These are phyloP conservation scores for Heliamphora pulchella DNA, from an alignment of 179 eudicot genomes.

Conservation along the genomic window DNA sequence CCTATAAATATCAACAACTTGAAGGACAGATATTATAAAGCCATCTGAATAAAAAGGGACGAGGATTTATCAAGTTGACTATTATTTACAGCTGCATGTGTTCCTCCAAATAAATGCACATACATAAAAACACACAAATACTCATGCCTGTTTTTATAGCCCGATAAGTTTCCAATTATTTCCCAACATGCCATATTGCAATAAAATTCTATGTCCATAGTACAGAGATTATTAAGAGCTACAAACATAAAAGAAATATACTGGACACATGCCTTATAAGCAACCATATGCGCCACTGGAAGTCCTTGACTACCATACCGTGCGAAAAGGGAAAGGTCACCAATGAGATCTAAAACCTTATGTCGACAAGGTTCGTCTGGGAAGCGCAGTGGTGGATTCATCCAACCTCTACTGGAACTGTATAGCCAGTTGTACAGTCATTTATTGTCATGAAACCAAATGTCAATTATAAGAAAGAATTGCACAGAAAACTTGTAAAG, in stretches of 20 bases:
- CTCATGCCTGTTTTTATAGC: background rate
- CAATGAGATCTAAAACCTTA: conserved; percentile 88
- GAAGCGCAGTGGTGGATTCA: conserved; percentile 67
- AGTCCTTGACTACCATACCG: conserved; percentile 82
- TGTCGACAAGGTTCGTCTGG: conserved; percentile 86
- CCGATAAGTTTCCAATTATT: background rate
- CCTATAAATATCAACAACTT: background rate
- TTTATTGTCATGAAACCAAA: background rate
- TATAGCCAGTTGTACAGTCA: conserved; percentile 7
- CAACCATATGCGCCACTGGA: conserved; percentile 70
- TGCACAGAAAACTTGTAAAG: background rate
- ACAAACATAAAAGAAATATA: background rate
- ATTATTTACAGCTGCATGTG: background rate
- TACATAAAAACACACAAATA: too few relatives aligned
- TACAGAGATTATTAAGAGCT: background rate
- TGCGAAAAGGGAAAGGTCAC: conserved; percentile 83
- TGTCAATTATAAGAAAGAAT: background rate
- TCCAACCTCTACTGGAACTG: conserved; percentile 77
- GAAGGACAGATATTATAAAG: background rate
- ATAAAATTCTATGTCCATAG: background rate
- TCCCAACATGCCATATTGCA: background rate
- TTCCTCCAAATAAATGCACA: background rate
- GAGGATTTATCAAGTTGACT: background rate
- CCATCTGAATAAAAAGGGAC: background rate
- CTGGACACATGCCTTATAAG: conserved; percentile 56